phyloP scores from a whole-genome alignment of 192 early-diverging fungal genomes.

The Chytriomyces hyalinus region DNA sequence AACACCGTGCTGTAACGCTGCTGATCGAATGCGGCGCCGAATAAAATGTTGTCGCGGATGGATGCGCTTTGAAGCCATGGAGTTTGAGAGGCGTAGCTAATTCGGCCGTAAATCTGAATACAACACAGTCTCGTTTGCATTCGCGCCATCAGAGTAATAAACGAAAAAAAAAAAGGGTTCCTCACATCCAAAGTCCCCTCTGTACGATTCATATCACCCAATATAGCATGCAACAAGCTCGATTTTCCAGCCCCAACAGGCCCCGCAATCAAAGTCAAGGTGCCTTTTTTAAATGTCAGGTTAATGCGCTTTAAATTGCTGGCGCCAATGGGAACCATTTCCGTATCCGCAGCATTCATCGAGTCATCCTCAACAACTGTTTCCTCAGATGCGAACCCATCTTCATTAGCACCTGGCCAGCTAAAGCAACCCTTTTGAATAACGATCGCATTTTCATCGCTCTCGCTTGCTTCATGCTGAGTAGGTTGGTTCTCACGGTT shows the following conservation, averaged over 20 bases:
- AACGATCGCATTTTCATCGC: slow-evolving; percentile 55
- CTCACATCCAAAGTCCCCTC: slow-evolving; percentile 28
- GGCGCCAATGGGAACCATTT: slow-evolving; percentile 2
- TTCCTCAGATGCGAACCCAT: not conserved
- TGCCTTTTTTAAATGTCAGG: slow-evolving; percentile 12
- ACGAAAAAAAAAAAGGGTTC: slow-evolving; percentile 13
- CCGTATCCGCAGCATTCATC: slow-evolving; percentile 45
- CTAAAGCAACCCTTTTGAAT: slow-evolving; percentile 63
- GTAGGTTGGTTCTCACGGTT: slow-evolving; percentile 62
- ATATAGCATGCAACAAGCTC: slow-evolving; percentile 19
- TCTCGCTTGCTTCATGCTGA: slow-evolving; percentile 15
- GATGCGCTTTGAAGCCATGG: slow-evolving; percentile 54
- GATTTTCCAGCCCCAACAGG: slow-evolving; percentile 32
- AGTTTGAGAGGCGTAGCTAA: slow-evolving; percentile 77
- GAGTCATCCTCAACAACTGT: slow-evolving; percentile 56
- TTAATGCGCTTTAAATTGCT: slow-evolving; percentile 46
- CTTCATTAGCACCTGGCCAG: slow-evolving; percentile 46
- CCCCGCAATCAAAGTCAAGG: slow-evolving; percentile 26
- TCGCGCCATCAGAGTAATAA: not conserved
- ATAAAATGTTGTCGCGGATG: slow-evolving; percentile 73
- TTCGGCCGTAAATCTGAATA: slow-evolving; percentile 2
- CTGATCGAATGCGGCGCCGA: slow-evolving; percentile 71
- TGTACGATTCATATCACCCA: slow-evolving; percentile 11
- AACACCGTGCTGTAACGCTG: slow-evolving; percentile 76
- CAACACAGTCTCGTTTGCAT: not conserved